These are phyloP conservation scores for Linum tenue DNA, from an alignment of 345 rosid genomes.

Conservation along the genomic window DNA sequence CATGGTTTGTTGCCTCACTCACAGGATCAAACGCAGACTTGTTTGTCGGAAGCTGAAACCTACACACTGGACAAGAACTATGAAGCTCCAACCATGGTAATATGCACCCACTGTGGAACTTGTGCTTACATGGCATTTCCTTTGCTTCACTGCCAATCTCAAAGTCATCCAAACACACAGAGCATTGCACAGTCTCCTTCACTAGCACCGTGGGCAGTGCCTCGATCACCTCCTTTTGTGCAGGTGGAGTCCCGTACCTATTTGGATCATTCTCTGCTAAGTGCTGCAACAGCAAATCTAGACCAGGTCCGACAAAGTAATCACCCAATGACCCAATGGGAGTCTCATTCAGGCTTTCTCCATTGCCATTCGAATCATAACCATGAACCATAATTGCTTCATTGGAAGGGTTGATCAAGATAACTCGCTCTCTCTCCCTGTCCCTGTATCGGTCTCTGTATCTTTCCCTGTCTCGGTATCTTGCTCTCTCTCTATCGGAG, in stretches of 20 bases:
- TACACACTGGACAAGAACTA: slow-evolving; percentile 85
- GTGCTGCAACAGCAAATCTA: slow-evolving; percentile 66
- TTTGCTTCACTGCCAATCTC: slow-evolving; percentile 52
- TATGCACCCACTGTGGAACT: slow-evolving; percentile 63
- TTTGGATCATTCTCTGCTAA: slow-evolving; percentile 68
- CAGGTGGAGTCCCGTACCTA: slow-evolving; percentile 76
- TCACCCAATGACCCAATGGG: slow-evolving; percentile 55
- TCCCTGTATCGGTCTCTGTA: slow-evolving; percentile 23
- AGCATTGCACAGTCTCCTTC: slow-evolving; percentile 51
- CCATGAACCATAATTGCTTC: slow-evolving; percentile 54
- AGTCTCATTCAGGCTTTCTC: slow-evolving; percentile 33
- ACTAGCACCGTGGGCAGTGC: slow-evolving; percentile 41
- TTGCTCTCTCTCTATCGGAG: slow-evolving; percentile 23
- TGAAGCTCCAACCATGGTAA: slow-evolving; percentile 92
- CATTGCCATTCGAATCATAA: slow-evolving; percentile 23
- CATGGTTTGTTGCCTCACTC: slow-evolving; percentile 15
- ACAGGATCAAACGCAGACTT: slow-evolving; percentile 50
- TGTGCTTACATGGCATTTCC: slow-evolving; percentile 91
- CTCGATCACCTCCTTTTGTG: slow-evolving; percentile 64
- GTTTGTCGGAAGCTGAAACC: slow-evolving; percentile 64
- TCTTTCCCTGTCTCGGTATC: neutral
- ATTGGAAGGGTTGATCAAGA: slow-evolving; percentile 54
- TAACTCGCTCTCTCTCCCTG: slow-evolving; percentile 31
- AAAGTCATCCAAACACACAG: slow-evolving; percentile 80
- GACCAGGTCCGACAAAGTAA: slow-evolving; percentile 74